phyloP scores from a whole-genome alignment of 2,329 filamentous ascomycete species.

The Daldinia eschscholtzii region DNA sequence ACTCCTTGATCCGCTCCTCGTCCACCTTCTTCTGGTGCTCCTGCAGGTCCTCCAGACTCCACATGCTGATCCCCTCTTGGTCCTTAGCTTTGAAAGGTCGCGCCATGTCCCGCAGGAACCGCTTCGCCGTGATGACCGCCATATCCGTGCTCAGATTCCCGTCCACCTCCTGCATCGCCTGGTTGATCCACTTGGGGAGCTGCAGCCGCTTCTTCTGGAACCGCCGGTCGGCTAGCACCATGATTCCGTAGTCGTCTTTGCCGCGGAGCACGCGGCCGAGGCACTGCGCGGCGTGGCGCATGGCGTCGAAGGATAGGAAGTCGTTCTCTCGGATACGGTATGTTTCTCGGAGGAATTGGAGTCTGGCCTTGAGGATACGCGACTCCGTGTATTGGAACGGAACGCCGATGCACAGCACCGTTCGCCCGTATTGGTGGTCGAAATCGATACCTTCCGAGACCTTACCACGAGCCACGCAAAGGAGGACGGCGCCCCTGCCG shows the following conservation, averaged over 20 bases:
- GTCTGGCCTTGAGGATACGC: slow-evolving; percentile 91
- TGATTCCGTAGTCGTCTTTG: slow-evolving; percentile 99
- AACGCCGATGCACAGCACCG: slow-evolving; percentile 95
- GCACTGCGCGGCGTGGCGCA: slow-evolving; percentile 98
- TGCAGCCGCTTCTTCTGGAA: slow-evolving; percentile 93
- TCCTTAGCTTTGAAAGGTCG: slow-evolving; percentile 86
- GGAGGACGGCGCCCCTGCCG: slow-evolving; percentile 89
- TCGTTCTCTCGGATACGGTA: slow-evolving; percentile 98
- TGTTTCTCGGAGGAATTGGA: slow-evolving; percentile 96
- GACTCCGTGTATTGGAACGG: slow-evolving; percentile 99
- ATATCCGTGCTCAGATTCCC: slow-evolving; percentile 95
- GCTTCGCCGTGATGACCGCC: slow-evolving; percentile 88
- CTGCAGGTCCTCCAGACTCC: slow-evolving; percentile 84
- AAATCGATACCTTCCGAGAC: slow-evolving; percentile 99
- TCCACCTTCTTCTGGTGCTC: slow-evolving; percentile 82
- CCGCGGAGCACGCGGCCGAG: slow-evolving; percentile 93
- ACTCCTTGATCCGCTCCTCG: slow-evolving; percentile 73
- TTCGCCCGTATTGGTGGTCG: slow-evolving; percentile 96
- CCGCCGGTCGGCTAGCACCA: slow-evolving; percentile 94
- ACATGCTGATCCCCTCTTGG: slow-evolving; percentile 93
- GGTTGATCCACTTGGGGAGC: slow-evolving; percentile 96
- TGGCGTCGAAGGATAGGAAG: slow-evolving; percentile 97
- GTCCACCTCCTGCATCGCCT: slow-evolving; percentile 86
- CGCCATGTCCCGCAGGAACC: slow-evolving; percentile 91
- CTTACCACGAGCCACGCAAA: slow-evolving; percentile 96